phyloP scores from a whole-genome alignment of 2,329 filamentous ascomycete genomes.

The Aureobasidium sp. region DNA sequence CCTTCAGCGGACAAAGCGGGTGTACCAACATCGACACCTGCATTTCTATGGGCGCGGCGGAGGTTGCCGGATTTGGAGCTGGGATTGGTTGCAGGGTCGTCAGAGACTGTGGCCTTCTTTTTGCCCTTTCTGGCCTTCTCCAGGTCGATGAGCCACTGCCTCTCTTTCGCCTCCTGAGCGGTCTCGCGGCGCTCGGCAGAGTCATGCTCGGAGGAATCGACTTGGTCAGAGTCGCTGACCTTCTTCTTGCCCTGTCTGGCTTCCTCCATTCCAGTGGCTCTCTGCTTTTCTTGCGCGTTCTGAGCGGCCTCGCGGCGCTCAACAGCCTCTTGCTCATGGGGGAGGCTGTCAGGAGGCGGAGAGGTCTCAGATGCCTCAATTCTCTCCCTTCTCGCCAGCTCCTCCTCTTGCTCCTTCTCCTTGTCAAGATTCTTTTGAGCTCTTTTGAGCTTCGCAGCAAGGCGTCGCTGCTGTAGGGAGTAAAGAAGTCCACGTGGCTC shows the following conservation, averaged over 20 bases:
- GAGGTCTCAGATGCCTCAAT: background rate
- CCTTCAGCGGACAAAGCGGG: background rate
- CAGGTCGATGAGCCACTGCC: background rate
- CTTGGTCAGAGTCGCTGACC: background rate
- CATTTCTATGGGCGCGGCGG: background rate
- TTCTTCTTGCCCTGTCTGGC: background rate
- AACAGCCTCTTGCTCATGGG: background rate
- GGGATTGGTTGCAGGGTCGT: background rate
- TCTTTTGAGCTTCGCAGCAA: background rate
- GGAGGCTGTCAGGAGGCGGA: background rate
- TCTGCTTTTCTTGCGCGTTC: background rate
- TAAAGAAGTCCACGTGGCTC: background rate
- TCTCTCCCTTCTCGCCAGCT: background rate
- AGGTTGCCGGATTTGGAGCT: background rate
- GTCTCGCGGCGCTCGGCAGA: background rate
- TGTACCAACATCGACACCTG: background rate
- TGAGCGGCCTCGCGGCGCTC: background rate
- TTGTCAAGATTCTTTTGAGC: background rate
- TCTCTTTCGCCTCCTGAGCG: background rate
- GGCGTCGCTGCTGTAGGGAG: background rate
- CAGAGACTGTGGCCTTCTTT: background rate
- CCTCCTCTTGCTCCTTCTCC: background rate
- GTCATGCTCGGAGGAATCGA: background rate
- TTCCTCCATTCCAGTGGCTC: background rate
- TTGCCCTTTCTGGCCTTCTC: background rate